phyloP scores from a whole-genome alignment of 2,329 filamentous ascomycete genomes.

The Mollisia scopiformis region DNA sequence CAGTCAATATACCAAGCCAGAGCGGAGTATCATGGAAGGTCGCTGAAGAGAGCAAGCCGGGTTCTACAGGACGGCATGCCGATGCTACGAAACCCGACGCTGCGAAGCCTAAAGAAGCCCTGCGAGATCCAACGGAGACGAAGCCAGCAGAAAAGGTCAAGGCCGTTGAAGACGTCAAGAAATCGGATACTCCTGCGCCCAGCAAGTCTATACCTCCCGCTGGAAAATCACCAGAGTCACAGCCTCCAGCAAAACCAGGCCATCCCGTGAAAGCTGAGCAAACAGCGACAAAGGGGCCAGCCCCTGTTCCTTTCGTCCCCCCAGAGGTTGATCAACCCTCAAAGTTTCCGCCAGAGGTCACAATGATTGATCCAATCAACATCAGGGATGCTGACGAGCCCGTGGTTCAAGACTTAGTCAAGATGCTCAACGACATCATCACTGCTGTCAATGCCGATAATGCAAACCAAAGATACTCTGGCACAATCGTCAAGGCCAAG shows the following conservation, averaged over 20 bases:
- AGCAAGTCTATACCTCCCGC: conserved; percentile 18
- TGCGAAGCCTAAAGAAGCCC: conserved; percentile 29
- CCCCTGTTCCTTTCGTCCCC: conserved; percentile 40
- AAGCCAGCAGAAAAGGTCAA: conserved; percentile 36
- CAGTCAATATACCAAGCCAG: conserved; percentile 81
- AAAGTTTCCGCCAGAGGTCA: conserved; percentile 59
- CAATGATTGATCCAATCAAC: conserved; percentile 77
- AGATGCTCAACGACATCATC: conserved; percentile 95
- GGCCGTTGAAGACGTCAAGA: conserved; percentile 39
- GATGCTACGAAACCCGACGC: conserved; percentile 48
- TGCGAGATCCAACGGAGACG: conserved; percentile 33
- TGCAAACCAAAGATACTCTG: conserved; percentile 74
- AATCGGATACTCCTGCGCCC: conserved; percentile 32
- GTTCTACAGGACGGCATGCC: conserved; percentile 56
- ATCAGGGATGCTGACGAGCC: conserved; percentile 80
- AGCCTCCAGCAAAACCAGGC: conserved; percentile 20
- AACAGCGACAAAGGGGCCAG: neutral
- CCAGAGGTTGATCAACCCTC: conserved; percentile 71
- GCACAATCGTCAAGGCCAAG: conserved; percentile 84
- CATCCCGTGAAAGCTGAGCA: conserved; percentile 16
- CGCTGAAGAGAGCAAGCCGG: conserved; percentile 59
- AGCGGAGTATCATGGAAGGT: conserved; percentile 85
- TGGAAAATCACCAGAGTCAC: conserved; percentile 28
- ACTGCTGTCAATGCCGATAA: conserved; percentile 88
- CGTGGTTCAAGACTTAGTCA: conserved; percentile 89